Conservation (phyloP, 2,329 filamentous ascomycete species). For the Trichoderma sp. region DNA sequence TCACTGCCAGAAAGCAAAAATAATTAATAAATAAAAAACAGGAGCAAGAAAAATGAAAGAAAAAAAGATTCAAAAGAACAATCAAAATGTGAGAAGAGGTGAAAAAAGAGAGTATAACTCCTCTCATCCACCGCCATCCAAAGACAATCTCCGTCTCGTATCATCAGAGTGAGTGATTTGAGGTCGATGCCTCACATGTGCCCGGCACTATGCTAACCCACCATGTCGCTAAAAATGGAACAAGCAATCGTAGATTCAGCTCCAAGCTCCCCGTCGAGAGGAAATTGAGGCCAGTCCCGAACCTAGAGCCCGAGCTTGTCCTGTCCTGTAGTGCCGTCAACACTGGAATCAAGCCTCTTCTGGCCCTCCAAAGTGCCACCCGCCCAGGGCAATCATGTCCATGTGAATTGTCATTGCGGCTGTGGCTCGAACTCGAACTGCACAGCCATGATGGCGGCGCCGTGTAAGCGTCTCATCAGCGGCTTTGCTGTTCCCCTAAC, state of each 20-base stretch:
- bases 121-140: not conserved
- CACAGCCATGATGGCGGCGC: slow-evolving; percentile 14
- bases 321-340: not conserved
- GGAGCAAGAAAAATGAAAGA: not conserved
- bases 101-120: not conserved
- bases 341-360: not conserved
- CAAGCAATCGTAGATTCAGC: not conserved
- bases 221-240: not conserved
- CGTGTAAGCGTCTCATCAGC: slow-evolving; percentile 17
- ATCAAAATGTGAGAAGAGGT: not conserved
- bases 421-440: not conserved
- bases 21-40: not conserved
- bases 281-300: not conserved
- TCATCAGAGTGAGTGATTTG: not conserved
- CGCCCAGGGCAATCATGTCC: not conserved
- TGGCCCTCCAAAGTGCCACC: not conserved
- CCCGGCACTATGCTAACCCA: not conserved
- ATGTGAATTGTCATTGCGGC: not conserved
- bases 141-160: not conserved
- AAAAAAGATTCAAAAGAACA: not conserved
- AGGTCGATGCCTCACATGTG: not conserved
- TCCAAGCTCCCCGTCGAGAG: not conserved
- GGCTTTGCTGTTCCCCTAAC: slow-evolving; percentile 4
- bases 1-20: not conserved
- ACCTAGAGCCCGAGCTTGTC: not conserved